These are phyloP conservation scores for Coemansia sp. DNA, from an alignment of 192 early-diverging fungal species.

Conservation along the genomic window DNA sequence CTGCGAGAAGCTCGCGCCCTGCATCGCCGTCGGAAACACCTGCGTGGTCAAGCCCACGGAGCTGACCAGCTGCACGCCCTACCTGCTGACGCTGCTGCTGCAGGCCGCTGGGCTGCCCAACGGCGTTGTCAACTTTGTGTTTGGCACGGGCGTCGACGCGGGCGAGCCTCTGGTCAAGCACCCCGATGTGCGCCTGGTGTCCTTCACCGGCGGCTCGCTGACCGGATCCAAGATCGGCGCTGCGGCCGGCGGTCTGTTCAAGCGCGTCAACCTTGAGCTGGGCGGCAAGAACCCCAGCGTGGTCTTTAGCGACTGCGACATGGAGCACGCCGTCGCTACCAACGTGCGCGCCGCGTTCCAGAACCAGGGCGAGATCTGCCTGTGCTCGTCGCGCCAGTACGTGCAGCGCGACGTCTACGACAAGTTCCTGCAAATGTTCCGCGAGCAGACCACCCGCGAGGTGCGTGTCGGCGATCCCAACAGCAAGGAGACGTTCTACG, in stretches of 20 bases:
- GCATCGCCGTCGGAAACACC: slow-evolving; percentile 73
- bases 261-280: slow-evolving; percentile 78
- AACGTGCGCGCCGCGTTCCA: slow-evolving; percentile 64
- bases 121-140: slow-evolving; percentile 84
- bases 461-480: slow-evolving; percentile 69
- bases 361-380: slow-evolving; percentile 78
- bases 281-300: slow-evolving; percentile 83
- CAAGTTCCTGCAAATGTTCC: slow-evolving; percentile 61
- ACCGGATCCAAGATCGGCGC: slow-evolving; percentile 63
- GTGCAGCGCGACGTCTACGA: slow-evolving; percentile 66
- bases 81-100: slow-evolving; percentile 62
- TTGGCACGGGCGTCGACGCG: slow-evolving; percentile 66
- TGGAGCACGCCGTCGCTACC: slow-evolving; percentile 66
- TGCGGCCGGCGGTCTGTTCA: slow-evolving; percentile 60
- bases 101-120: slow-evolving; percentile 69
- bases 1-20: slow-evolving; percentile 81
- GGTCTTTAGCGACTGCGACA: slow-evolving; percentile 72
- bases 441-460: slow-evolving; percentile 31
- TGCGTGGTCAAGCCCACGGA: slow-evolving; percentile 77
- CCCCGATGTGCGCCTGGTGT: slow-evolving; percentile 60
- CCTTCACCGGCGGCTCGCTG: slow-evolving; percentile 74
- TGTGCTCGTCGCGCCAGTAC: slow-evolving; percentile 75
- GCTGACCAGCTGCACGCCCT: slow-evolving; percentile 58
- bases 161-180: slow-evolving; percentile 70
- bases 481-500: slow-evolving; percentile 59